These are phyloP conservation scores for Solanum tarapatanum DNA, from an alignment of 257 asterid genomes.

Conservation along the genomic window DNA sequence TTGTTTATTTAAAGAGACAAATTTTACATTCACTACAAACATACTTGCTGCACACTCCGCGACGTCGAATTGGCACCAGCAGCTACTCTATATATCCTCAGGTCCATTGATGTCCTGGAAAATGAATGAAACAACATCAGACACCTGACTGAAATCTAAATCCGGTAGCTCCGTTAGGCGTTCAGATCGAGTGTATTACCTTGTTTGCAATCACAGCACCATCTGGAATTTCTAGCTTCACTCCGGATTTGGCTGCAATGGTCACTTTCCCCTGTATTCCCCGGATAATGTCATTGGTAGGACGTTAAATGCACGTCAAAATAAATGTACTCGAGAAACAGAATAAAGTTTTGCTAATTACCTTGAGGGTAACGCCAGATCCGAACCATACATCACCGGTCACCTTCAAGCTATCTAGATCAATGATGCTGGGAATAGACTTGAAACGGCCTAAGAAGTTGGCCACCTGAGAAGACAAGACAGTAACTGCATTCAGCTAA, in stretches of 20 bases:
- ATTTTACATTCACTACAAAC: neutral
- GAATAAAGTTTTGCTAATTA: neutral
- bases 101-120: conserved; percentile 1
- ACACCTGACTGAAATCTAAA: neutral
- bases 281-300: neutral
- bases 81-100: neutral
- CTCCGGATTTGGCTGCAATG: conserved; percentile 61
- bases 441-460: conserved; percentile 77
- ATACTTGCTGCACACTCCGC: neutral
- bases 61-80: neutral
- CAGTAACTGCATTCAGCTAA: neutral
- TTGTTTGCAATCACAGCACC: conserved; percentile 63
- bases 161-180: neutral
- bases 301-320: neutral
- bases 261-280: conserved; percentile 65
- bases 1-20: neutral
- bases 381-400: conserved; percentile 91
- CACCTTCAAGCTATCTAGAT: conserved; percentile 84
- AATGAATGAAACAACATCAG: neutral
- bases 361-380: conserved; percentile 65
- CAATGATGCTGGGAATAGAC: conserved; percentile 93
- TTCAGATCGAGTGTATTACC: conserved; percentile 24
- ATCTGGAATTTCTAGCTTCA: conserved; percentile 74
- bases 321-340: neutral
- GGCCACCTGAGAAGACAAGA: conserved; percentile 40